Evolutionary conservation across 176 grass and related monocot species (phyloP).

Genomic region (Paspalum vaginatum): DNA sequence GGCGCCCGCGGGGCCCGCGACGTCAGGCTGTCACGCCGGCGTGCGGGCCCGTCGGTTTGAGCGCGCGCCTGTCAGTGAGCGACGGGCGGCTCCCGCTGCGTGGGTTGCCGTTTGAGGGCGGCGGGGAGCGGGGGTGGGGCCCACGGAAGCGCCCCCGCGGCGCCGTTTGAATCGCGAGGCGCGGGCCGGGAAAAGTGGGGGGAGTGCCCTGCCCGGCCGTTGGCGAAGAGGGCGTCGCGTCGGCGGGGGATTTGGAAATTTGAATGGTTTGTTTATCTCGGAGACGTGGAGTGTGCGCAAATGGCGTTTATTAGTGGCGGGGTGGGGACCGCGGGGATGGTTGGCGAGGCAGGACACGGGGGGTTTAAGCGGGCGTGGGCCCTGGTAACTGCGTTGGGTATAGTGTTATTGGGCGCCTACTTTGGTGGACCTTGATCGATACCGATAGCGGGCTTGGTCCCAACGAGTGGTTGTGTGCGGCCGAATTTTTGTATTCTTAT

Average conservation of each 20-base stretch:
- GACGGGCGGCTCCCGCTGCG: accelerated
- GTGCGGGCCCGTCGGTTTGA: accelerated
- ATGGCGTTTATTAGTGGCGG: constrained; percentile 4
- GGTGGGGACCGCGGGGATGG: not conserved
- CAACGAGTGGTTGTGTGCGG: not conserved
- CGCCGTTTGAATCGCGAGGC: constrained; percentile 46
- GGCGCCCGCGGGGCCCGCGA: not conserved
- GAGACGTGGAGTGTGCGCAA: not conserved
- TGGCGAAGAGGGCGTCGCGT: not conserved
- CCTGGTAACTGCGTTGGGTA: not conserved
- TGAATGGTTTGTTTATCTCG: not conserved
- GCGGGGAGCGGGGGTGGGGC: constrained; percentile 23
- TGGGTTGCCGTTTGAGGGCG: not conserved
- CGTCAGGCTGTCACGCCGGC: not conserved
- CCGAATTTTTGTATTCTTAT: too few relatives aligned
- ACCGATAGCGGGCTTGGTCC: not conserved
- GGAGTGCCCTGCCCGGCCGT: not conserved
- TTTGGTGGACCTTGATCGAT: not conserved
- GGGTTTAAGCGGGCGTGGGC: constrained; percentile 12
- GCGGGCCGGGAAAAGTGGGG: constrained; percentile 31
- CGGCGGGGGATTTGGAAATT: constrained; percentile 10
- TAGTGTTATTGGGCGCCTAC: not conserved
- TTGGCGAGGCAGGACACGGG: not conserved
- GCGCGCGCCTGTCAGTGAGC: not conserved
- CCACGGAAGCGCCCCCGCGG: not conserved